Evolutionary conservation across 2,329 filamentous ascomycete genomes (phyloP), one percentile per base, ranked within the genome.

Genomic region (Phaeosphaeriaceae sp.): DNA sequence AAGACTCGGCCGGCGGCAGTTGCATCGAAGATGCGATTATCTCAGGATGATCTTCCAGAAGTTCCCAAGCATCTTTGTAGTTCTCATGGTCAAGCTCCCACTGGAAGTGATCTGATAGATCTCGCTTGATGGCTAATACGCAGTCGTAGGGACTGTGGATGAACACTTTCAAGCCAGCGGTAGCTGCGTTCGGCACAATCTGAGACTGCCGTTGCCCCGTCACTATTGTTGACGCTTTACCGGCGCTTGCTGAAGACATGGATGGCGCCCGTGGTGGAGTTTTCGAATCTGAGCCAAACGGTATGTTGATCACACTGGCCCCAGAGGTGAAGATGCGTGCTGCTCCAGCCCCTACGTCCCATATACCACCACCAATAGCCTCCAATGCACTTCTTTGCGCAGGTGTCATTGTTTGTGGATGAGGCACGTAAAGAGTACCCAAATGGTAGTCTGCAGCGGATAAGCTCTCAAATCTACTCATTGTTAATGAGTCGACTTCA

Each of bases 81-180:
- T 89, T 88, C 52, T 91, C 86, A 60, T 89, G 91, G 57, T 94
- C 91, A 25, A 96, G 75, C 15, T 98, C 82, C 94, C 94, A 99
- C 7, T 84, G 82, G 21, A 98, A 81, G 70, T 96, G 93, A 77
- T 99, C 95, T 3, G 88, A 83, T 17, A 96, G 83, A 70, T 97
- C 93, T 66, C 95, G 85, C 73, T 93, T 93, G 2, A 95, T 92
- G 0, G 92, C 92, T 54, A 97, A 81, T n/a, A 98, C 90, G 69
- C 93, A 98, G 77, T 99, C 95, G 72, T 96, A 99, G 0, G 95
- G 95, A 68, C 93, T 97, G 70, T 97, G 93, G 42, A 99, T 92
- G 74, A 97, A 97, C 17, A 99, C 91, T 71, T 98, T 91, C 65
- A 89, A 82, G 7, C 89, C 88, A 40, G 84, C 81, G 10, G 84